Base-by-base conservation (phyloP, 495 filamentous ascomycete genomes). In the Neurospora cerealis region DNA sequence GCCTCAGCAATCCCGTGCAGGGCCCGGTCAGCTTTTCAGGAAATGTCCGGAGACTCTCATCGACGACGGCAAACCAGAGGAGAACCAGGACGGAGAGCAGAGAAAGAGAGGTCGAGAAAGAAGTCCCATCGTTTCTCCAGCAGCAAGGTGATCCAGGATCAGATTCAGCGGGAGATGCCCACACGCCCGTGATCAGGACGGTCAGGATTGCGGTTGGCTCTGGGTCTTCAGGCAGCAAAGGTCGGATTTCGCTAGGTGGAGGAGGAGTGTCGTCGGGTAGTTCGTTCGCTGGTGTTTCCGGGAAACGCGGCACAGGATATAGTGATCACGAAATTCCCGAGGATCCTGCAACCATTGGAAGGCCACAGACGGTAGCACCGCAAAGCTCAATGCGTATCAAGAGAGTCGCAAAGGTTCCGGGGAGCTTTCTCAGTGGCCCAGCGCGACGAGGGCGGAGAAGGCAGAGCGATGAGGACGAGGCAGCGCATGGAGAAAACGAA, bases 371-470 rank as follows among this genome's bases (percentile, higher is more conserved):
- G 4, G 79, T 83, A 32, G 89, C 87, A 2, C 81, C 88, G 0
- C 91, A 90, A 74, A 91, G 89, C 78, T 92, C 92, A 21, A 83
- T 93, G 81, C 88, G 92, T 1, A 82, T 92, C n/a, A 93, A 93
- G 81, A 85, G 91, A 75, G 86, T 93, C 38, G 90, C 88, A 19
- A 91, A 92, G 75, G 82, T 90, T 7, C 88, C 91, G 10, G 92
- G 92, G 1, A 89, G 86, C 73, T 94, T 93, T 76, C 83, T 94
- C 32, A 93, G 89, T 73, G 91, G 91, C 1, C 92, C 92, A 10
- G 92, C 91, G 28, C 88, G 92, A 73, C 84, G 92, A 74, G 92
- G 91, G 17, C 87, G 91, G 73, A 85, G 91, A 73, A 87, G 91
- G 70, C 91, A 92, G 79, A 93, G 91, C 74, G 92, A 94, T 48